Evolutionary conservation across 2,329 filamentous ascomycete species (phyloP).

Genomic region (Byssothecium circinans): DNA sequence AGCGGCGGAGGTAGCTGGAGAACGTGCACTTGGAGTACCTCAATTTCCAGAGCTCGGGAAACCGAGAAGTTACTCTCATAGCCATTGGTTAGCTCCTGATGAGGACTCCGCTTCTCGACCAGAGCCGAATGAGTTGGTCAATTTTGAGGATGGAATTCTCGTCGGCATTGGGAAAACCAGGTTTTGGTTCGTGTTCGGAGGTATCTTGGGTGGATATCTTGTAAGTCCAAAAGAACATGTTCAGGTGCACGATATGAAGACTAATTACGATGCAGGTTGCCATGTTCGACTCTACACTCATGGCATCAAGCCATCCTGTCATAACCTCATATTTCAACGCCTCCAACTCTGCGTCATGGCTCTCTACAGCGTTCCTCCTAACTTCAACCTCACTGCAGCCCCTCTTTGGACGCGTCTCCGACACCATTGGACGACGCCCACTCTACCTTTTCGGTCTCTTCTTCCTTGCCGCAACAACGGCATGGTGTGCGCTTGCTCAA

Average conservation of each 20-base stretch:
- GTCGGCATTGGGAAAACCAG: slow-evolving; percentile 35
- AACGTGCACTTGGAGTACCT: slow-evolving; percentile 25
- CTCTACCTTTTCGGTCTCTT: slow-evolving; percentile 66
- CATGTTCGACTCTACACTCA: slow-evolving; percentile 74
- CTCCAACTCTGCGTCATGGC: slow-evolving; percentile 79
- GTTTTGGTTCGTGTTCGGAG: slow-evolving; percentile 43
- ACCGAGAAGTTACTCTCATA: slow-evolving; percentile 25
- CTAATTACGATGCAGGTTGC: slow-evolving; percentile 29
- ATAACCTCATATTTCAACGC: slow-evolving; percentile 79
- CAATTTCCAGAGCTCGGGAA: slow-evolving; percentile 27
- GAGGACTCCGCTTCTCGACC: slow-evolving; percentile 18
- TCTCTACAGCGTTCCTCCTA: slow-evolving; percentile 76
- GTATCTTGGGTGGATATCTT: slow-evolving; percentile 43
- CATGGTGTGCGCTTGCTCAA: slow-evolving; percentile 68
- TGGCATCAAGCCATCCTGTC: slow-evolving; percentile 79
- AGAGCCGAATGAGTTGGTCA: slow-evolving; percentile 23
- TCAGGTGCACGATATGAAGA: slow-evolving; percentile 24
- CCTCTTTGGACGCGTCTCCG: slow-evolving; percentile 71
- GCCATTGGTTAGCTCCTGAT: slow-evolving; percentile 27
- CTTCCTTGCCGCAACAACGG: slow-evolving; percentile 65
- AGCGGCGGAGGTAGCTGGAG: slow-evolving; percentile 24
- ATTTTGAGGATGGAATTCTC: slow-evolving; percentile 36
- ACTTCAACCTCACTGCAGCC: slow-evolving; percentile 78
- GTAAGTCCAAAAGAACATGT: slow-evolving; percentile 24
- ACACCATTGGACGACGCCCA: slow-evolving; percentile 69